phyloP scores from a whole-genome alignment of 768 basidiomycete genomes.

The Mycena galericulata region DNA sequence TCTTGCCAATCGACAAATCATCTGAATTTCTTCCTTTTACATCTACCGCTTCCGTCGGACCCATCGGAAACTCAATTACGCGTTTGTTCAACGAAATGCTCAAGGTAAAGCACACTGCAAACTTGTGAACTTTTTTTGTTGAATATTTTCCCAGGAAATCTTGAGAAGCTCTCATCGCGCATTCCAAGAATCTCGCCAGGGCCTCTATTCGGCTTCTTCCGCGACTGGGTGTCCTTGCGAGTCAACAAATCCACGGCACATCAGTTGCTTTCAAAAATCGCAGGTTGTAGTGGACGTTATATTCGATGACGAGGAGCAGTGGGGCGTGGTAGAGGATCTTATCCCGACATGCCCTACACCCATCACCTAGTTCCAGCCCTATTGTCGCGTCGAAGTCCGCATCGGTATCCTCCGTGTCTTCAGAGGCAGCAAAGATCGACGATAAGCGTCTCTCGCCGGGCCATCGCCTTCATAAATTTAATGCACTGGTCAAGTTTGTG shows the following conservation, averaged over 20 bases:
- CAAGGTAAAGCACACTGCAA: no score
- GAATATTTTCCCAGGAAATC: neutral
- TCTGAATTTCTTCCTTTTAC: no score
- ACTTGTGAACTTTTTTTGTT: no score
- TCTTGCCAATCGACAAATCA: no score
- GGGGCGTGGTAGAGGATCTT: conserved; percentile 28
- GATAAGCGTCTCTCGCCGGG: neutral
- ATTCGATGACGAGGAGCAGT: conserved; percentile 21
- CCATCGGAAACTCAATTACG: no score
- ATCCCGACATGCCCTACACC: conserved; percentile 1
- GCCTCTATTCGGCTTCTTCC: neutral
- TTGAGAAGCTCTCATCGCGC: no score
- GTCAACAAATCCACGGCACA: conserved; percentile 17
- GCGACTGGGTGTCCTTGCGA: neutral
- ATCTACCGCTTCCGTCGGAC: no score
- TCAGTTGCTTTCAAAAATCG: conserved; percentile 16
- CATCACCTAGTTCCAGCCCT: neutral
- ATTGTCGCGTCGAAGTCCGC: conserved; percentile 12
- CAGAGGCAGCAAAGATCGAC: neutral
- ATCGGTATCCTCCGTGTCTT: no score
- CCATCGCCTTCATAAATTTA: conserved; percentile 16
- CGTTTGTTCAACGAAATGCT: no score
- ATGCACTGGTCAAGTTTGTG: conserved; percentile 23
- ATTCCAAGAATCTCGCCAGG: conserved; percentile 12
- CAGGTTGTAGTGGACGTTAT: neutral